phyloP scores from a whole-genome alignment of 805 yeast species.

The Tetrapisispora pingtungensis region DNA sequence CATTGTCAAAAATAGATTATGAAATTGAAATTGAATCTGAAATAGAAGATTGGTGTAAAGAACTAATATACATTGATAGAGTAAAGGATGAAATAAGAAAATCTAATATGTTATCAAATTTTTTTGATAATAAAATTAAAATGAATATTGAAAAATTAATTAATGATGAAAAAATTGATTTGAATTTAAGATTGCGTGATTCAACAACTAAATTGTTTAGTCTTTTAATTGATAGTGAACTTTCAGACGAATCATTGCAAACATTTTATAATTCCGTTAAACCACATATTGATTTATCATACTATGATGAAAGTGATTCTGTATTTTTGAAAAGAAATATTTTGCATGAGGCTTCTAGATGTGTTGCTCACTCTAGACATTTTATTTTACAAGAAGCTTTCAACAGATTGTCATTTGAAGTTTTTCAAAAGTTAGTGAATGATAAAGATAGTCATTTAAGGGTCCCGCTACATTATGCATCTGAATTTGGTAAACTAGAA shows the following conservation, averaged over 20 bases:
- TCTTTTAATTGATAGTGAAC: slow-evolving; percentile 52
- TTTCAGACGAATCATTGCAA: slow-evolving; percentile 45
- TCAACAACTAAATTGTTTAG: slow-evolving; percentile 60
- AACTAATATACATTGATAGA: slow-evolving; percentile 24
- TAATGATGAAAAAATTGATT: slow-evolving; percentile 12
- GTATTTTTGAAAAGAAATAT: slow-evolving; percentile 56
- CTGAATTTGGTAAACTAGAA: slow-evolving; percentile 45
- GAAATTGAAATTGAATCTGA: slow-evolving; percentile 24
- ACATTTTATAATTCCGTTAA: slow-evolving; percentile 32
- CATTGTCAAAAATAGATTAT: background rate
- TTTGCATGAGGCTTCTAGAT: slow-evolving; percentile 55
- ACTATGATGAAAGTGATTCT: slow-evolving; percentile 47
- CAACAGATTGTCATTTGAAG: slow-evolving; percentile 8
- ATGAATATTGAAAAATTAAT: slow-evolving; percentile 1
- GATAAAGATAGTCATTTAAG: slow-evolving; percentile 61
- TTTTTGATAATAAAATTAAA: slow-evolving; percentile 19
- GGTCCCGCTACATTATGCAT: slow-evolving; percentile 80
- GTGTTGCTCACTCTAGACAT: slow-evolving; percentile 18
- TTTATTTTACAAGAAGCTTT: slow-evolving; percentile 23
- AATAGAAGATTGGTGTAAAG: slow-evolving; percentile 28
- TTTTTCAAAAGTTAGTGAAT: slow-evolving; percentile 24
- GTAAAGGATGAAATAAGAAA: slow-evolving; percentile 25
- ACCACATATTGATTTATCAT: slow-evolving; percentile 45
- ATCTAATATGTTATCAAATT: slow-evolving; percentile 13
- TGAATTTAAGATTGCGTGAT: slow-evolving; percentile 14